Percentiles rank a stretch among this genome's conserved stretches.
Evolutionary conservation across 768 basidiomycete genomes (phyloP).

Genomic region (Leccinum rimulosum): DNA sequence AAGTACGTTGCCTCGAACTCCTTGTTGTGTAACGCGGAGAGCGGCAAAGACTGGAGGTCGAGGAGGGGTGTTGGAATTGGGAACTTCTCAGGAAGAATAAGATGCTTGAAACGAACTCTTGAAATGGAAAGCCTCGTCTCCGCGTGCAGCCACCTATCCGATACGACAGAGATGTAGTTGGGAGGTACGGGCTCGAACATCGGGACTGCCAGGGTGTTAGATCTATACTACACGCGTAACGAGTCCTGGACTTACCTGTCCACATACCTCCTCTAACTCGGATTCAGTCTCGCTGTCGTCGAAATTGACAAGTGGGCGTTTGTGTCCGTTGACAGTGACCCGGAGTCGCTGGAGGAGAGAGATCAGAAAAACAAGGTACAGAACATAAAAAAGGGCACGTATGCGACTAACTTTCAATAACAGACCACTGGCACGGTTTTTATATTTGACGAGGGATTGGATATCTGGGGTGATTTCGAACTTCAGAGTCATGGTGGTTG

Average conservation of each 20-base stretch:
- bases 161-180: slow-evolving; percentile 93
- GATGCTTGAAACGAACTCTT: slow-evolving; percentile 71
- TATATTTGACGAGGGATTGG: too few relatives aligned
- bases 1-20: slow-evolving; percentile 89
- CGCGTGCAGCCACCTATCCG: slow-evolving; percentile 93
- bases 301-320: background rate
- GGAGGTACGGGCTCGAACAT: slow-evolving; percentile 98
- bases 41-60: slow-evolving; percentile 86
- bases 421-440: too few relatives aligned
- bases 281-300: background rate
- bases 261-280: background rate
- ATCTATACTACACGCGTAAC: too few relatives aligned
- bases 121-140: slow-evolving; percentile 94
- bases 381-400: background rate
- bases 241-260: too few relatives aligned
- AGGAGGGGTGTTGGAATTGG: slow-evolving; percentile 90
- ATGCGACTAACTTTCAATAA: too few relatives aligned
- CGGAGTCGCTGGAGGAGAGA: background rate
- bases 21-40: slow-evolving; percentile 90
- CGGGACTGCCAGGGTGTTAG: slow-evolving; percentile 52
- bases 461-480: too few relatives aligned
- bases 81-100: slow-evolving; percentile 97
- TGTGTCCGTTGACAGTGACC: background rate
- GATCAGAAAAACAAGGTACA: background rate
- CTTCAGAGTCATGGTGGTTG: too few relatives aligned